Evolutionary conservation across 805 yeast species (phyloP).

Genomic region (Candida xyloterini): DNA sequence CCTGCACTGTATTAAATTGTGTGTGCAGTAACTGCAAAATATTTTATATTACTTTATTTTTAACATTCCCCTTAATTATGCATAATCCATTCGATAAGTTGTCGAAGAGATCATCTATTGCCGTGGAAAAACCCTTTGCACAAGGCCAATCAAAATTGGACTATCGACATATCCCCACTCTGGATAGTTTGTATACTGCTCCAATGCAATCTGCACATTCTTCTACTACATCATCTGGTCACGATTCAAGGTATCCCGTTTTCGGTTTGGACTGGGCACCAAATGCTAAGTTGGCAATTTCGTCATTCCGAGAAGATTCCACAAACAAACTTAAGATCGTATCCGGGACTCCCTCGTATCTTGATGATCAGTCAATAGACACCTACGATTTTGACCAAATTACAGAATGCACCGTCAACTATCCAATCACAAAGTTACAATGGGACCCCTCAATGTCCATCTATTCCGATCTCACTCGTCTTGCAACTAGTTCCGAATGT

Average conservation of each 20-base stretch:
- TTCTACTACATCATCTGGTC: constrained; percentile 36
- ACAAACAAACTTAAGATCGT: constrained; percentile 61
- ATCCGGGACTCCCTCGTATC: constrained; percentile 30
- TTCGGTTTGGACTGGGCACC: constrained; percentile 52
- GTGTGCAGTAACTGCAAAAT: background rate
- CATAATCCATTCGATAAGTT: constrained; percentile 10
- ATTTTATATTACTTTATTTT: background rate
- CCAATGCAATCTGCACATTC: constrained; percentile 8
- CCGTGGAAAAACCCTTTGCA: constrained; percentile 28
- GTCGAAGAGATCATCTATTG: constrained; percentile 28
- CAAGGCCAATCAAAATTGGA: constrained; percentile 9
- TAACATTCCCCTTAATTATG: constrained; percentile 2
- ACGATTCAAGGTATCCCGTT: constrained; percentile 48
- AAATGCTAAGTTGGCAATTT: constrained; percentile 54
- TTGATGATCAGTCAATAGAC: constrained; percentile 10
- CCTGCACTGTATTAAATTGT: background rate
- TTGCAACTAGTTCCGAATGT: constrained; percentile 73
- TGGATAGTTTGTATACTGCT: background rate
- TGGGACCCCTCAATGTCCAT: constrained; percentile 60
- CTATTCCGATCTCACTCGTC: constrained; percentile 34
- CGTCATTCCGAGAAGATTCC: constrained; percentile 78
- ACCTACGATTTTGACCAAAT: constrained; percentile 44
- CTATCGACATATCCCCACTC: background rate
- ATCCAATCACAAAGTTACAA: constrained; percentile 68
- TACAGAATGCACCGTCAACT: constrained; percentile 53